Percentiles rank a stretch among this genome's conserved stretches.
Conservation (phyloP, 2,329 filamentous ascomycete genomes). For the Cordyceps javanica region DNA sequence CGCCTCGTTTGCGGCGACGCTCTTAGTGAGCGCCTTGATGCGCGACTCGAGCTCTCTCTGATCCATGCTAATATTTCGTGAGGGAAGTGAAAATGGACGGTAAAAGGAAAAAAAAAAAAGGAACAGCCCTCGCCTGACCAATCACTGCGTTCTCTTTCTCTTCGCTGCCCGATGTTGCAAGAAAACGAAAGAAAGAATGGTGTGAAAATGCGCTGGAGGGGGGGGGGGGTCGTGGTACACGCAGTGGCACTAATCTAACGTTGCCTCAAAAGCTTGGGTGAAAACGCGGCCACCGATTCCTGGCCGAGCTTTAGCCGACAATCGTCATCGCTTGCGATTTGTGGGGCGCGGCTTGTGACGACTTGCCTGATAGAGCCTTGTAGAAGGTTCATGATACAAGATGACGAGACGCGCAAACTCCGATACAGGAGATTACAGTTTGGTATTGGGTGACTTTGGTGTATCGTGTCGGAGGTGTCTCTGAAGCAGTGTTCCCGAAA, state of each 20-base stretch:
- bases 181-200: background rate
- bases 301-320: background rate
- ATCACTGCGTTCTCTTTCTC: too few species aligned
- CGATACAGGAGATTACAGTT: too few species aligned
- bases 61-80: constrained; percentile 51
- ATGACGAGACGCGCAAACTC: background rate
- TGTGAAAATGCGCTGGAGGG: background rate
- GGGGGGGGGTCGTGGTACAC: too few species aligned
- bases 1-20: constrained; percentile 67
- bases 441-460: too few species aligned
- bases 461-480: too few species aligned
- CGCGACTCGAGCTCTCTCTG: constrained; percentile 72
- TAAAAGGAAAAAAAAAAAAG: background rate
- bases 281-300: background rate
- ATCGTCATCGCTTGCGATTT: background rate
- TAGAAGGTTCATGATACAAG: too few species aligned
- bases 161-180: too few species aligned
- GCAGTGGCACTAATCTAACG: too few species aligned
- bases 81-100: background rate
- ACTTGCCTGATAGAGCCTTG: constrained; percentile 4
- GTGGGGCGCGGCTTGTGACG: constrained; percentile 4
- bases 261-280: too few species aligned
- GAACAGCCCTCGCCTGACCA: too few species aligned
- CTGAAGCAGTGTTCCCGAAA: too few species aligned
- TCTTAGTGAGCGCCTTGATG: constrained; percentile 76